Evolutionary conservation across 495 filamentous ascomycete genomes (phyloP), one percentile per base, ranked within the genome.

Genomic region (Hypoxylon subgilvum): DNA sequence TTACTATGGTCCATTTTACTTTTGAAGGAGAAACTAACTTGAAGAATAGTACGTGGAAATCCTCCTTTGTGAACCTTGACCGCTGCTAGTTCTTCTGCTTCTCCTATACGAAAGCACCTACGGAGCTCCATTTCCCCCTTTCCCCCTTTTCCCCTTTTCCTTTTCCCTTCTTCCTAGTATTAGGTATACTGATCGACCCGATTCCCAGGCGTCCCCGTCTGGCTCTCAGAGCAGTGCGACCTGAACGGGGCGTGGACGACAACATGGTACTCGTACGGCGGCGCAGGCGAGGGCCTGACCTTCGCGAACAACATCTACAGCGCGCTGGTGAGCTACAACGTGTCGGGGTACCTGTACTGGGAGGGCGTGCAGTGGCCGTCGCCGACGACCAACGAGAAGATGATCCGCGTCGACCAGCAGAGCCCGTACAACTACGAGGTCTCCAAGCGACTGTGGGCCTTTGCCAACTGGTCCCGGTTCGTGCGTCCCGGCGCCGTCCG

Each of bases 251-350:
- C 49, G 12, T 80, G 75, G 72, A 74, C 67, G 17, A 75, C 78
- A 9, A 51, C 69, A 4, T 85, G 81, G 79, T 79, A 79, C 66
- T 21, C 51, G 9, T 59, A 28, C 38, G 79, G 80, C 46, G 75
- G 70, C 16, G 70, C 71, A 1, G 76, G 76, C 39, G 83, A 84
- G 22, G 83, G 82, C 1, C 56, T 82, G 28, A 78, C 79, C n/a
- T 84, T 80, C 81, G 82, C 81, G 5, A 80, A 77, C 57, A 75
- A 78, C 52, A 78, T 85, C 50, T 77, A 76, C 47, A 71, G 65
- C 23, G 74, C 74, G 23, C 63, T 85, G 9, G 71, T 73, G 6
- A 69, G 55, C 48, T 69, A 61, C 28, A 78, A 79, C 52, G 51
- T 76, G 4, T 79, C 74, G 27, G 82, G 72, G 4, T 81, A 77